These are phyloP conservation scores for Penicillium samsonianum DNA, from an alignment of 495 filamentous ascomycete genomes.

Conservation along the genomic window DNA sequence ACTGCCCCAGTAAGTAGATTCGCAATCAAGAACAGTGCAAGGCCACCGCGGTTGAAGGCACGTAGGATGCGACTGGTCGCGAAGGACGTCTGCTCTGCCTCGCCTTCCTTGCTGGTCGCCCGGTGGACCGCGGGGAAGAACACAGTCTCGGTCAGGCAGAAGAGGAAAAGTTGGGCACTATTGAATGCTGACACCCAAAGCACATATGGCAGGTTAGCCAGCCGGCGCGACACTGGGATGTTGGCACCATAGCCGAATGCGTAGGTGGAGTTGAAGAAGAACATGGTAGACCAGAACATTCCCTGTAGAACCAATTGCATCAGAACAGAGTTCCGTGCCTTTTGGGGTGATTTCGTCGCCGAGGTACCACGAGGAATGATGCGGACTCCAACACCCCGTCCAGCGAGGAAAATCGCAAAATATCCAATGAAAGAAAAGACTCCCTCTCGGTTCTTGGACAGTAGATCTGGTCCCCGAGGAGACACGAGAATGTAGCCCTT, in stretches of 20 bases:
- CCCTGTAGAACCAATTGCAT: constrained; percentile 60
- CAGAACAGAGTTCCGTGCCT: constrained; percentile 56
- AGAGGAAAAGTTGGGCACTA: constrained; percentile 71
- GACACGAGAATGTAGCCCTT: constrained; percentile 85
- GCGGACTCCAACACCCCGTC: constrained; percentile 77
- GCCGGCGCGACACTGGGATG: constrained; percentile 76
- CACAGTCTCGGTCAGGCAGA: constrained; percentile 71
- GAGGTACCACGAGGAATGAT: constrained; percentile 64
- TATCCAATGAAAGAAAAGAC: constrained; percentile 93
- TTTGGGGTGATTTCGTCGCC: constrained; percentile 37
- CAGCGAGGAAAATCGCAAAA: constrained; percentile 90
- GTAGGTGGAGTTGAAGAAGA: constrained; percentile 64
- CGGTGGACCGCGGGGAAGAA: constrained; percentile 74
- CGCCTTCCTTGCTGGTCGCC: constrained; percentile 42
- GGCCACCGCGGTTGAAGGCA: constrained; percentile 85
- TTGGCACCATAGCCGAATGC: constrained; percentile 62
- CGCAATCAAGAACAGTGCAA: constrained; percentile 83
- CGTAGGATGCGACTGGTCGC: constrained; percentile 77
- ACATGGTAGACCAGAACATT: constrained; percentile 66
- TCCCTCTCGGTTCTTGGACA: constrained; percentile 91
- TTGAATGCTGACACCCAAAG: constrained; percentile 93
- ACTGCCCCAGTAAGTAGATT: constrained; percentile 88
- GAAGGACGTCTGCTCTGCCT: constrained; percentile 60
- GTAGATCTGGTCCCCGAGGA: constrained; percentile 65
- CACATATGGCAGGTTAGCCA: constrained; percentile 93